phyloP scores from a whole-genome alignment of 1,284 basidiomycete species.

The Anthracocystis walkeri region DNA sequence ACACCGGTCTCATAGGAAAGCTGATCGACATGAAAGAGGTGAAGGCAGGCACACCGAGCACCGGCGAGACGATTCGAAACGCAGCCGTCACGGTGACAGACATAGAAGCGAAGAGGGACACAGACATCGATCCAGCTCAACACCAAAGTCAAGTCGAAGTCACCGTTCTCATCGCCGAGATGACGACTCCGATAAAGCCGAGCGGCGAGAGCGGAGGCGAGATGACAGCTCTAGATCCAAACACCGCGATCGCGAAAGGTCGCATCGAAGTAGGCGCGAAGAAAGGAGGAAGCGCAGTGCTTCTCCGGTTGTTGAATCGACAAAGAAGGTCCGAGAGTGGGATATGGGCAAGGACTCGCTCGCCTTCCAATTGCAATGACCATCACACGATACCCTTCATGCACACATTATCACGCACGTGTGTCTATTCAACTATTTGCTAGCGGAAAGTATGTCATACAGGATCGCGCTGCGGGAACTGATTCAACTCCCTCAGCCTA shows the following conservation, averaged over 20 bases:
- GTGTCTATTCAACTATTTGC: background rate
- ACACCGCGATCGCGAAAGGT: background rate
- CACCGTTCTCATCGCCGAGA: background rate
- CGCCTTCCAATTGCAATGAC: conserved; percentile 8
- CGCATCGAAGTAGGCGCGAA: background rate
- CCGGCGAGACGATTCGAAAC: too few relatives aligned
- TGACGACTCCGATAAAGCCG: background rate
- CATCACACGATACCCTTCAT: background rate
- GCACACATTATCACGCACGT: background rate
- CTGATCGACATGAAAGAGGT: conserved; percentile 4
- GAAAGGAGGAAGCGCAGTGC: background rate
- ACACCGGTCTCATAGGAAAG: background rate
- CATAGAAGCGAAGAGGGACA: background rate
- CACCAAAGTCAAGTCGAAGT: background rate
- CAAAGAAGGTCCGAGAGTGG: conserved; percentile 37
- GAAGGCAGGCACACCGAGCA: background rate
- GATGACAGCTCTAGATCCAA: background rate
- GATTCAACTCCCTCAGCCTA: conserved; percentile 23
- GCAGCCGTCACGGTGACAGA: background rate
- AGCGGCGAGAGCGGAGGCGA: background rate
- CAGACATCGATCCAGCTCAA: background rate
- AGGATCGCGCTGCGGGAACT: conserved; percentile 18
- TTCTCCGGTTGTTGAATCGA: background rate
- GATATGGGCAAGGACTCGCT: conserved; percentile 36
- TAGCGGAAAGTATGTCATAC: background rate